A percentile compares a stretch with the other conserved stretches of the same genome.
Conservation (phyloP, 2,329 filamentous ascomycete species). For the Colletotrichum sp. region DNA sequence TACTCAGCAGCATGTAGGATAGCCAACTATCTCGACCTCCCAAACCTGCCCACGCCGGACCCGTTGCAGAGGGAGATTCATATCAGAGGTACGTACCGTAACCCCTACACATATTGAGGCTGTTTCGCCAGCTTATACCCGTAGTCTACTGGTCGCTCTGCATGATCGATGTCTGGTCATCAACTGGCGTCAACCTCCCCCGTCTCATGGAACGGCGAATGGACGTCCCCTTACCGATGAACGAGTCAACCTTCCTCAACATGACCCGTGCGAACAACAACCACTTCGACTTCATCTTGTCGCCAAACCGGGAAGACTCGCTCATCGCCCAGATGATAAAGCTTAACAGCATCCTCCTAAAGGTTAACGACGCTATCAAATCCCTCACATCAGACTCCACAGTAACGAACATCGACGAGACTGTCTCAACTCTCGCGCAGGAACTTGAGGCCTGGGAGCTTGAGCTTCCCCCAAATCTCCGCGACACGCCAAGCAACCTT, state of each 20-base stretch:
- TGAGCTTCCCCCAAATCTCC: constrained; percentile 36
- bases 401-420: constrained; percentile 29
- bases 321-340: constrained; percentile 26
- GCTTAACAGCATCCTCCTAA: constrained; percentile 36
- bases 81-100: constrained; percentile 25
- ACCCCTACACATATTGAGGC: background rate
- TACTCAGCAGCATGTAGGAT: constrained; percentile 40
- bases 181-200: constrained; percentile 24
- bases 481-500: constrained; percentile 43
- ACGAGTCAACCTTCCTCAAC: constrained; percentile 36
- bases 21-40: constrained; percentile 38
- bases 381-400: constrained; percentile 18
- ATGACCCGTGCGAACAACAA: constrained; percentile 23
- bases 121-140: background rate
- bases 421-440: constrained; percentile 32
- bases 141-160: constrained; percentile 26
- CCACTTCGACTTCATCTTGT: constrained; percentile 22
- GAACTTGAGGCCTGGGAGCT: constrained; percentile 39
- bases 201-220: constrained; percentile 23
- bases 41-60: constrained; percentile 29
- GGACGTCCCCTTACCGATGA: constrained; percentile 36
- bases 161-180: constrained; percentile 27
- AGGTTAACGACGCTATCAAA: constrained; percentile 39
- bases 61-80: constrained; percentile 39
- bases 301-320: constrained; percentile 22